Evolutionary conservation across 1,139 yeast genomes (phyloP), one percentile per base, ranked within the genome.

Genomic region (Suhomyces choctaworum): DNA sequence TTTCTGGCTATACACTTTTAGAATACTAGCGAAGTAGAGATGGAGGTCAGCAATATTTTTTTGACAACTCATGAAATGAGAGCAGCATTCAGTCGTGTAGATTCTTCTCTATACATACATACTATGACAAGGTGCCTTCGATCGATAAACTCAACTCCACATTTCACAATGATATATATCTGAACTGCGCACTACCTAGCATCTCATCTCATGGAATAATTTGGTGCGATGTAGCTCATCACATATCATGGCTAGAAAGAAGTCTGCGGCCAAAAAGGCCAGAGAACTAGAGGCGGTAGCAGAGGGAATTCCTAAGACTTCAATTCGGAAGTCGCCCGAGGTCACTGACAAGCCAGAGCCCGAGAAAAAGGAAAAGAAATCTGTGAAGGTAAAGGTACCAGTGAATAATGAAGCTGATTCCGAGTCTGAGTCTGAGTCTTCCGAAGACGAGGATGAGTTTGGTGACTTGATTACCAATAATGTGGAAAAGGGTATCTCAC

Each of bases 401-500:
- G 31, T 25, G 37, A 36, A 14, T 34, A 39, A 6, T 13, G 25
- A 24, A 10, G 25, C 29, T 13, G 43, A 39, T 12, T 45, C 47
- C 7, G 61, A 56, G 12, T 61, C 58, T 4, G 31, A 28, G 15
- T 57, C 66, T 1, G 60, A 70, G 1, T 58, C 67, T 4, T 63
- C 70, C 2, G 97, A 88, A 56, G 92, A 82, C 4, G 99, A 94
- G 60, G 99, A 94, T 54, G 97, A 90, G 44, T 83, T 61, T 50
- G 99, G 97, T 31, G 96, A 88, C 25, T 66, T 92, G 40, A 71
- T 87, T 36, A 92, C 97, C 0, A 89, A 80, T 31, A 89, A 85
- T 37, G 87, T 94, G 6, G 97, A 94, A 47, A 61, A 70, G 12
- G 95, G 95, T 8, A 82, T 94, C 47, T 70, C 76, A 37, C 70